phyloP scores from a whole-genome alignment of 1,284 basidiomycete genomes.

The Sanghuangporus baumii region DNA sequence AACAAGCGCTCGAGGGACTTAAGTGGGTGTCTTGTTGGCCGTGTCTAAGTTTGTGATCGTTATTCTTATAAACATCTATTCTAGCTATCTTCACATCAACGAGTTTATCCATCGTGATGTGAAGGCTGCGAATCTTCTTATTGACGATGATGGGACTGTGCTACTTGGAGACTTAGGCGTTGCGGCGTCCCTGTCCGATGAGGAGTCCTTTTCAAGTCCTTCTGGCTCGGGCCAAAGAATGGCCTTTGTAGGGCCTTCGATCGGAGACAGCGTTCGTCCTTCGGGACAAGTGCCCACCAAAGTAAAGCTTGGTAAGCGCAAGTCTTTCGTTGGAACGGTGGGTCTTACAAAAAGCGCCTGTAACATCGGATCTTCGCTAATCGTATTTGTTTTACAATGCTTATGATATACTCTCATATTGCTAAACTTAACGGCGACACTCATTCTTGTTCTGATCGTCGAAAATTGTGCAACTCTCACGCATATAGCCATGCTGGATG shows the following conservation, averaged over 20 bases:
- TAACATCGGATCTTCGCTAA: not conserved
- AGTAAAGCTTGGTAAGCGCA: slow-evolving; percentile 59
- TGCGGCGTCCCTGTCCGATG: slow-evolving; percentile 69
- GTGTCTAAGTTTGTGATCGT: slow-evolving; percentile 2
- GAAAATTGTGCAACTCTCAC: not conserved
- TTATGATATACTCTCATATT: not conserved
- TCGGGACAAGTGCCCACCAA: slow-evolving; percentile 21
- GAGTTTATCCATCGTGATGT: slow-evolving; percentile 88
- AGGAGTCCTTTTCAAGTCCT: slow-evolving; percentile 28
- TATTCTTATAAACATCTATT: not conserved
- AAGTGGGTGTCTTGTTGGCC: slow-evolving; percentile 46
- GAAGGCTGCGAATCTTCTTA: slow-evolving; percentile 85
- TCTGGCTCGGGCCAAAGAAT: slow-evolving; percentile 20
- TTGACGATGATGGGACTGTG: slow-evolving; percentile 86
- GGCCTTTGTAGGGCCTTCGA: slow-evolving; percentile 4
- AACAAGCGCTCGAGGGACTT: slow-evolving; percentile 77
- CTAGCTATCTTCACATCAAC: slow-evolving; percentile 80
- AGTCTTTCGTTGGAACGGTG: slow-evolving; percentile 86
- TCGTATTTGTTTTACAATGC: not conserved
- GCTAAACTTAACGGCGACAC: not conserved
- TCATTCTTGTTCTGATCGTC: not conserved
- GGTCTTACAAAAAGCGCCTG: slow-evolving; percentile 24
- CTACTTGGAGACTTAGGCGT: slow-evolving; percentile 86
- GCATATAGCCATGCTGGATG: slow-evolving; percentile 82
- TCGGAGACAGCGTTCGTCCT: slow-evolving; percentile 27